These are phyloP conservation scores for Handroanthus guayacan DNA, from an alignment of 257 asterid species.

Conservation along the genomic window DNA sequence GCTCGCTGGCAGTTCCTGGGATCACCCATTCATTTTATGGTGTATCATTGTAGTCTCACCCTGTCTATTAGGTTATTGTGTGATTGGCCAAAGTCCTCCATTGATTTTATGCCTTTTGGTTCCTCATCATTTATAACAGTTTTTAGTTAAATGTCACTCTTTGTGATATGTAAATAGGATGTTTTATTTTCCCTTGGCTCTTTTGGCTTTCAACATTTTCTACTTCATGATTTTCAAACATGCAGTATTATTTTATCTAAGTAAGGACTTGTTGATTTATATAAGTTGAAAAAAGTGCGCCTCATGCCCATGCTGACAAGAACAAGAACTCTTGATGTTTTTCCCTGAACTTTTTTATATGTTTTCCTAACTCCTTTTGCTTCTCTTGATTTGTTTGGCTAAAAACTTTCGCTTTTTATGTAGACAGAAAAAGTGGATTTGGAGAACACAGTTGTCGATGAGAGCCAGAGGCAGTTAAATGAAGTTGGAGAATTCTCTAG, in stretches of 20 bases:
- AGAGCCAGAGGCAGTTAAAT: constrained; percentile 85
- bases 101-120: constrained; percentile 4
- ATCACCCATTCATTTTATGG: constrained; percentile 10
- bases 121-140: neutral
- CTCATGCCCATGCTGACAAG: constrained; percentile 18
- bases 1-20: constrained; percentile 18
- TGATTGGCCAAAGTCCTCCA: neutral
- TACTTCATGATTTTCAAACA: constrained; percentile 12
- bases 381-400: constrained; percentile 36
- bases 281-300: constrained; percentile 21
- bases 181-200: constrained; percentile 18
- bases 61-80: constrained; percentile 12
- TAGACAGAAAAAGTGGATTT: constrained; percentile 98
- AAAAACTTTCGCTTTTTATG: constrained; percentile 40
- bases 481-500: constrained; percentile 70
- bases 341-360: constrained; percentile 2
- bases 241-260: constrained; percentile 1
- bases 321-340: constrained; percentile 15
- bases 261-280: neutral
- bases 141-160: constrained; percentile 2
- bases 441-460: constrained; percentile 97
- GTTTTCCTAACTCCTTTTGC: constrained; percentile 20
- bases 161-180: neutral
- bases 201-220: neutral
- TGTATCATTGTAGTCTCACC: constrained; percentile 9